A percentile compares a stretch with the other conserved stretches of the same genome.
Evolutionary conservation across 2,329 filamentous ascomycete species (phyloP).

Genomic region (Pseudopyrenochaeta lycopersici): DNA sequence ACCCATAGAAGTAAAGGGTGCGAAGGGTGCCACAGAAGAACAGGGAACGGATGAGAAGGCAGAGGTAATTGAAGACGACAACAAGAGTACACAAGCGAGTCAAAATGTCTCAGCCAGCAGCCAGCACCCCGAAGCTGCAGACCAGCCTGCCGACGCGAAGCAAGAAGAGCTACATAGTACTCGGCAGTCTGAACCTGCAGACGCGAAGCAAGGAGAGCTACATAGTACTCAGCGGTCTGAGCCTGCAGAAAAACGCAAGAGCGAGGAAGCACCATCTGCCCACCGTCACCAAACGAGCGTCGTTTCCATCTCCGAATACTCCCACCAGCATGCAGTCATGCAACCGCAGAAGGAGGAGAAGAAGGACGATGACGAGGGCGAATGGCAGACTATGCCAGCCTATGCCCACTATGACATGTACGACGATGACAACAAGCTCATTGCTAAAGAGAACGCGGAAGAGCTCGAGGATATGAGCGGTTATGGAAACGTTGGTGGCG

Average conservation of each 20-base stretch:
- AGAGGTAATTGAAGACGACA: neutral
- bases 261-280: slow-evolving; percentile 8
- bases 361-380: slow-evolving; percentile 69
- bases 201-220: slow-evolving; percentile 1
- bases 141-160: slow-evolving; percentile 4
- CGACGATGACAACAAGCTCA: slow-evolving; percentile 87
- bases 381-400: slow-evolving; percentile 97
- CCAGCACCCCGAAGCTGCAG: slow-evolving; percentile 5
- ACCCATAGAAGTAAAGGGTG: too few relatives aligned
- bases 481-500: slow-evolving; percentile 83
- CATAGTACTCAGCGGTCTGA: slow-evolving; percentile 2
- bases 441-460: slow-evolving; percentile 80
- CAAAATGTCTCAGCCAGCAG: neutral
- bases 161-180: neutral
- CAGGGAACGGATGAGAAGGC: too few relatives aligned
- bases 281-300: slow-evolving; percentile 22
- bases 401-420: slow-evolving; percentile 95
- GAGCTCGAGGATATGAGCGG: slow-evolving; percentile 73
- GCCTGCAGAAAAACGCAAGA: slow-evolving; percentile 15
- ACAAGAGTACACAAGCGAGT: neutral
- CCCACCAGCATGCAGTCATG: slow-evolving; percentile 79
- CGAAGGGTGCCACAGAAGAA: too few relatives aligned
- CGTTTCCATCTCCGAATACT: slow-evolving; percentile 77
- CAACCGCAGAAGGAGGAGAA: slow-evolving; percentile 57
- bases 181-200: slow-evolving; percentile 1